phyloP scores from a whole-genome alignment of 2,329 filamentous ascomycete species.

The Neoscytalidium dimidiatum region DNA sequence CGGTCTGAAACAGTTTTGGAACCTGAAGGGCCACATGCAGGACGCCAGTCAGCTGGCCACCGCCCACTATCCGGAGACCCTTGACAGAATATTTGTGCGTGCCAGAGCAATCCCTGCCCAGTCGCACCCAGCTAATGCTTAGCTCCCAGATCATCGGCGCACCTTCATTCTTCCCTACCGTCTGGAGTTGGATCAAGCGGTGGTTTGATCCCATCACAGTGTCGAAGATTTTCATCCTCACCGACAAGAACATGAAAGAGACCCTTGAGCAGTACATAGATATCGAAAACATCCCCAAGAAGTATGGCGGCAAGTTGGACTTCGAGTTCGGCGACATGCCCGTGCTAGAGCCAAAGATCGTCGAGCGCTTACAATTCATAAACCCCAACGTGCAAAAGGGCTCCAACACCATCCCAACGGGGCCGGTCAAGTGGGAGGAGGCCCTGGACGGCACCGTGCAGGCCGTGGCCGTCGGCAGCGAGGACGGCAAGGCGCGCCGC shows the following conservation, averaged over 20 bases:
- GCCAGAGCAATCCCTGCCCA: background rate
- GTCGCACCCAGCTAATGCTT: background rate
- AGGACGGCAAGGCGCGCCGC: constrained; percentile 43
- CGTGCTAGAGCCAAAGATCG: constrained; percentile 62
- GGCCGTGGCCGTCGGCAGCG: constrained; percentile 47
- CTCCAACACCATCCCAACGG: constrained; percentile 46
- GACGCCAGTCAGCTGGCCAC: constrained; percentile 85
- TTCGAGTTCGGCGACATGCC: constrained; percentile 78
- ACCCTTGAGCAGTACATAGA: constrained; percentile 84
- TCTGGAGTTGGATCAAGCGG: constrained; percentile 93
- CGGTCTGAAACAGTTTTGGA: constrained; percentile 93
- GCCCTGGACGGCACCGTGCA: constrained; percentile 44
- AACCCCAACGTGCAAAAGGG: constrained; percentile 33
- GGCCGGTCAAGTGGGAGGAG: constrained; percentile 50
- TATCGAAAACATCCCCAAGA: constrained; percentile 77
- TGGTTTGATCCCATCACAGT: constrained; percentile 86
- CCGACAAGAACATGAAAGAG: constrained; percentile 68
- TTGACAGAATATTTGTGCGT: constrained; percentile 74
- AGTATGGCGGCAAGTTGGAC: constrained; percentile 85
- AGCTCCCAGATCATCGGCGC: constrained; percentile 74
- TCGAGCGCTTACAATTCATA: constrained; percentile 45
- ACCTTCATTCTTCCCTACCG: constrained; percentile 85
- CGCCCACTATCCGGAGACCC: constrained; percentile 90
- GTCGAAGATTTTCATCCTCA: constrained; percentile 93
- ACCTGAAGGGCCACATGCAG: constrained; percentile 91